phyloP scores from a whole-genome alignment of 2,329 filamentous ascomycete genomes.

The Nothomitra cinnamomea region DNA sequence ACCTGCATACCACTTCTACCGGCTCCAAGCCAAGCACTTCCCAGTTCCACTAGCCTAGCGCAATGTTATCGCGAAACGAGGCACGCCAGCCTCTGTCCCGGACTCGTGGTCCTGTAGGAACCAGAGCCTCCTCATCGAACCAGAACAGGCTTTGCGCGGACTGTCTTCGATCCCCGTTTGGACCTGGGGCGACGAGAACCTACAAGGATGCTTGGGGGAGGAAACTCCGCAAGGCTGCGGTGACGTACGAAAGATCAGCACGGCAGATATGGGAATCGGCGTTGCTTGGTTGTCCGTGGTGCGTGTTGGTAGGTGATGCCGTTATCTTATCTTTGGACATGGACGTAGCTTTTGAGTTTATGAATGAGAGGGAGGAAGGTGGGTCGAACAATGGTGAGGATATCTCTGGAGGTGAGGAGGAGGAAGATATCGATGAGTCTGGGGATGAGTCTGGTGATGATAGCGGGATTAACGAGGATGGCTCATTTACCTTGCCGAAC shows the following conservation, averaged over 20 bases:
- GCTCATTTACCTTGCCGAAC: background rate
- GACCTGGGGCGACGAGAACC: background rate
- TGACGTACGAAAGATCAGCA: background rate
- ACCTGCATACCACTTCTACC: no score
- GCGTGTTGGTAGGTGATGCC: background rate
- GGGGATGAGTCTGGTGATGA: background rate
- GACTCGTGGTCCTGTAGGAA: background rate
- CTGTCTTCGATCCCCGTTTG: background rate
- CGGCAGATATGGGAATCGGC: background rate
- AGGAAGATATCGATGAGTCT: no score
- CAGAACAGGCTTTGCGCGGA: background rate
- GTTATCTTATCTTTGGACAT: background rate
- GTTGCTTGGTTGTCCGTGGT: background rate
- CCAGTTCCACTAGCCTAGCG: no score
- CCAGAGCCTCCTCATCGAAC: background rate
- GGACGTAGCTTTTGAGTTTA: background rate
- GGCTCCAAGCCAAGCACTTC: no score
- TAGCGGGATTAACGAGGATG: background rate
- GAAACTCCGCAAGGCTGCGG: background rate
- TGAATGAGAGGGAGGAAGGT: background rate
- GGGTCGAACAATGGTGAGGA: background rate
- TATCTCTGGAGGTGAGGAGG: background rate
- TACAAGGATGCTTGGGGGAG: background rate
- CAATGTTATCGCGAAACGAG: background rate
- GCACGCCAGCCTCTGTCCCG: background rate